Conservation (phyloP, 2,329 filamentous ascomycete species). For the Fusarium sp. region DNA sequence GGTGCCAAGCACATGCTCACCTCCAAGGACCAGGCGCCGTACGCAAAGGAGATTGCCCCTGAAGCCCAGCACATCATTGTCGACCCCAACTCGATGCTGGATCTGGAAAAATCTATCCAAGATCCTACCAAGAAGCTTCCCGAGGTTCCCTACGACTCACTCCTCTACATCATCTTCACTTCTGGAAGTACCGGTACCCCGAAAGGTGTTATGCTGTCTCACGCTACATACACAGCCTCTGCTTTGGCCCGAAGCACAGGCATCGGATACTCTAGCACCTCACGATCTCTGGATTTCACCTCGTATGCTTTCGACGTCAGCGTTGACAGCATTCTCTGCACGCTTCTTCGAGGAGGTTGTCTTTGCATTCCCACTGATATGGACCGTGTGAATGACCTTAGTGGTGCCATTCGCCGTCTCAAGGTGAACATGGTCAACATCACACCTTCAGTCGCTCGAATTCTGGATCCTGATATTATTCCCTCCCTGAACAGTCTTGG, state of each 20-base stretch:
- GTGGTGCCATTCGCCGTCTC: slow-evolving; percentile 56
- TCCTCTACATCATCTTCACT: slow-evolving; percentile 70
- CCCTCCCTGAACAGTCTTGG: slow-evolving; percentile 59
- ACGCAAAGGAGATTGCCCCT: slow-evolving; percentile 32
- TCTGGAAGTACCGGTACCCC: slow-evolving; percentile 73
- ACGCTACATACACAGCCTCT: slow-evolving; percentile 59
- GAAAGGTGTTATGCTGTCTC: slow-evolving; percentile 68
- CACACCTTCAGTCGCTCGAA: slow-evolving; percentile 61
- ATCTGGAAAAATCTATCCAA: slow-evolving; percentile 24
- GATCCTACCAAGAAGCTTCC: slow-evolving; percentile 43
- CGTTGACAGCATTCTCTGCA: slow-evolving; percentile 65
- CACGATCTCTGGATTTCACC: slow-evolving; percentile 58
- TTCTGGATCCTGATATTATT: slow-evolving; percentile 57
- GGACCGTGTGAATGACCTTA: slow-evolving; percentile 62
- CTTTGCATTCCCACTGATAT: slow-evolving; percentile 66
- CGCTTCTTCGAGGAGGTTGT: slow-evolving; percentile 60
- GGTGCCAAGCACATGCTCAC: slow-evolving; percentile 34
- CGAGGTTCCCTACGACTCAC: slow-evolving; percentile 53
- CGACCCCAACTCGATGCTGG: slow-evolving; percentile 18
- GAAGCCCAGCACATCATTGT: slow-evolving; percentile 30
- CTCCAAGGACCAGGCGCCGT: slow-evolving; percentile 25
- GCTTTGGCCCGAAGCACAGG: slow-evolving; percentile 39
- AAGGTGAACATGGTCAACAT: slow-evolving; percentile 60
- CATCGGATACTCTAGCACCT: slow-evolving; percentile 53
- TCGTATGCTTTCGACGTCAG: slow-evolving; percentile 66